Evolutionary conservation across 1,284 basidiomycete species (phyloP).

Genomic region (Macrocystidia cucumis): DNA sequence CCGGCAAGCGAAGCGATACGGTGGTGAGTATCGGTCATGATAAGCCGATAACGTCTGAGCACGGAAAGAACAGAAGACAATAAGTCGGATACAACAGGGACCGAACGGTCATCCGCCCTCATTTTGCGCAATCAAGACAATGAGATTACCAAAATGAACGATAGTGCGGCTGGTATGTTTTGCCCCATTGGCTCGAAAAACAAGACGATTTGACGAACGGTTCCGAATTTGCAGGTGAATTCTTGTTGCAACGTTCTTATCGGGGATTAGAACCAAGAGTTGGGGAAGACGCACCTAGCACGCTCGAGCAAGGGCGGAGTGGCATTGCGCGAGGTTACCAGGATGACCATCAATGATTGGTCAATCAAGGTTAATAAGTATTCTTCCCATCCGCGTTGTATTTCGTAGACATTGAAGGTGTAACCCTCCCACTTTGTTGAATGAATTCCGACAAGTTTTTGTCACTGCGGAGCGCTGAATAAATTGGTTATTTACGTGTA

Average conservation of each 20-base stretch:
- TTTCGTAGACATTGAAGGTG: too few species aligned
- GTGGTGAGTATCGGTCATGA: conserved; percentile 20
- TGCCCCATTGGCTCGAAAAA: conserved; percentile 1
- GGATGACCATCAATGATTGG: conserved; percentile 39
- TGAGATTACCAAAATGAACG: conserved; percentile 44
- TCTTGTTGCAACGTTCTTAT: conserved; percentile 67
- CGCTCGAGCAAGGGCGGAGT: conserved; percentile 82
- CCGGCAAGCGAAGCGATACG: conserved; percentile 68
- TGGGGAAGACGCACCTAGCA: conserved; percentile 75
- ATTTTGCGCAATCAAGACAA: conserved; percentile 60
- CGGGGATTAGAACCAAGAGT: conserved; percentile 78
- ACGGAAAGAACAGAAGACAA: too few species aligned
- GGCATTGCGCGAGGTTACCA: conserved; percentile 88
- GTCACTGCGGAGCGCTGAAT: too few species aligned
- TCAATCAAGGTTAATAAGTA: too few species aligned
- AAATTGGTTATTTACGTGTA: too few species aligned
- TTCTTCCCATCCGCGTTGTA: too few species aligned
- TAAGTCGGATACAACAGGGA: too few species aligned
- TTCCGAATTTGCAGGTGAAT: conserved; percentile 42
- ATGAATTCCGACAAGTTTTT: too few species aligned
- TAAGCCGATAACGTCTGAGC: background rate
- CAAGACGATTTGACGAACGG: conserved; percentile 2
- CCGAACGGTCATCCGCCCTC: conserved; percentile 28
- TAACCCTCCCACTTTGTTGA: too few species aligned
- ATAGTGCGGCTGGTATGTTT: conserved; percentile 65